Conservation (phyloP, 2,329 filamentous ascomycete genomes). For the Lasiodiplodia citricola region DNA sequence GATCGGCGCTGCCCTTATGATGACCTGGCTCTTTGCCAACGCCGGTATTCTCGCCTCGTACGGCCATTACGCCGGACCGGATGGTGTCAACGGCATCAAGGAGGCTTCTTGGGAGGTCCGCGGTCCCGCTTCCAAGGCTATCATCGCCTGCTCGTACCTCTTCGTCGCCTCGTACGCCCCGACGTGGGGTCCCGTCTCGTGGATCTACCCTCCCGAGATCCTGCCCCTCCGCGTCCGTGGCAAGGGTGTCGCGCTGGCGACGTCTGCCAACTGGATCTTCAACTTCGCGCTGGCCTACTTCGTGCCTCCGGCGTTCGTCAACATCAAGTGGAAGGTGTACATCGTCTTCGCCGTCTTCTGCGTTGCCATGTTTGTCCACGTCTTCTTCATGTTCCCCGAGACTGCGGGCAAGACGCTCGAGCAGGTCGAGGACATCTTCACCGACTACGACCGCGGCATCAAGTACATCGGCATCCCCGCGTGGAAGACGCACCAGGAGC, state of each 20-base stretch:
- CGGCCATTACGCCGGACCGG: conserved; percentile 51
- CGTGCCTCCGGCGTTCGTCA: conserved; percentile 63
- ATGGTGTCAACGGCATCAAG: conserved; percentile 47
- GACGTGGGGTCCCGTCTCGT: conserved; percentile 65
- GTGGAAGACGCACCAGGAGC: conserved; percentile 56
- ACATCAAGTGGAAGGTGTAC: conserved; percentile 67
- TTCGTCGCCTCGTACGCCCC: conserved; percentile 73
- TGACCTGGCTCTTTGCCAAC: conserved; percentile 65
- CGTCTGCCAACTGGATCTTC: conserved; percentile 65
- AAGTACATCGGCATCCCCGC: conserved; percentile 59
- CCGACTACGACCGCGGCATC: conserved; percentile 38
- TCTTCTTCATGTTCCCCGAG: conserved; percentile 69
- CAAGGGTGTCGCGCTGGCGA: conserved; percentile 67
- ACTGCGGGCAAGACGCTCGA: conserved; percentile 77
- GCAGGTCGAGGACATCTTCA: conserved; percentile 77
- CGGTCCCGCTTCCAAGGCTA: conserved; percentile 49
- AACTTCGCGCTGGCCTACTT: conserved; percentile 60
- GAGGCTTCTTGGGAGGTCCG: conserved; percentile 49
- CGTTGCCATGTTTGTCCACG: conserved; percentile 69
- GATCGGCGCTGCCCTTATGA: conserved; percentile 69
- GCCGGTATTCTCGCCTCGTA: conserved; percentile 67
- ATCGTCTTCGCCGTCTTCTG: conserved; percentile 79
- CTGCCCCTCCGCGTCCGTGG: conserved; percentile 67
- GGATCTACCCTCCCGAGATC: conserved; percentile 65
- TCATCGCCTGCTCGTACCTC: conserved; percentile 74